Percentiles rank a stretch among this genome's conserved stretches.
These are phyloP conservation scores for Colletotrichum aenigma DNA, from an alignment of 2,329 filamentous ascomycete genomes.

Conservation along the genomic window DNA sequence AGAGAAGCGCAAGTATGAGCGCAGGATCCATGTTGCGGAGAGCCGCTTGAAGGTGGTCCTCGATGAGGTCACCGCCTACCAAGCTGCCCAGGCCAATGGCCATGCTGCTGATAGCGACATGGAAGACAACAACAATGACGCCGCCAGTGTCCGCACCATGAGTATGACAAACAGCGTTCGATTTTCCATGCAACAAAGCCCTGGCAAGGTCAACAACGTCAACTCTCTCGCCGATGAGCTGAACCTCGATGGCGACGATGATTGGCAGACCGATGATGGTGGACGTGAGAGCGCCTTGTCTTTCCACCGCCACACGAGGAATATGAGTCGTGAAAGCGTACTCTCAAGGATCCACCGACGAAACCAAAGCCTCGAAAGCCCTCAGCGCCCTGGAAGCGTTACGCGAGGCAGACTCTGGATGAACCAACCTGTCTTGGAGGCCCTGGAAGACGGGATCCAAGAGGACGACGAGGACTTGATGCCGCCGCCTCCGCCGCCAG, in stretches of 20 bases:
- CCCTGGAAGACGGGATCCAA: conserved; percentile 55
- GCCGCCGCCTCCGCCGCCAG: conserved; percentile 27
- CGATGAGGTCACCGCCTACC: conserved; percentile 80
- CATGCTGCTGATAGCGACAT: conserved; percentile 57
- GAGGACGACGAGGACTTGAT: conserved; percentile 50
- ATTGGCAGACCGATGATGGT: conserved; percentile 73
- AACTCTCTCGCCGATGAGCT: conserved; percentile 90
- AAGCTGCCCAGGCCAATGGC: conserved; percentile 56
- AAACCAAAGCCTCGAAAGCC: conserved; percentile 63
- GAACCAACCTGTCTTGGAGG: conserved; percentile 60
- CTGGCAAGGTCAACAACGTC: conserved; percentile 61
- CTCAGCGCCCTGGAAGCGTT: conserved; percentile 59
- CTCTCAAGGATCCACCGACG: conserved; percentile 54
- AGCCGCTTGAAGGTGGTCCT: conserved; percentile 82
- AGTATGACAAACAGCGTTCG: conserved; percentile 76
- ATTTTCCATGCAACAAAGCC: conserved; percentile 69
- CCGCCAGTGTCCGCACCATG: conserved; percentile 74
- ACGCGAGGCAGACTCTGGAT: conserved; percentile 56
- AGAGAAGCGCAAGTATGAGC: conserved; percentile 81
- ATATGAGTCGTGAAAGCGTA: conserved; percentile 62
- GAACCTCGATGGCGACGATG: conserved; percentile 81
- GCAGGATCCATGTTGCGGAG: conserved; percentile 89
- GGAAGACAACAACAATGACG: conserved; percentile 72
- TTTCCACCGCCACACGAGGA: conserved; percentile 53
- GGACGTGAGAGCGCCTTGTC: conserved; percentile 68